Evolutionary conservation across 2,329 filamentous ascomycete species (phyloP).

Genomic region (Epichloe uncinata): DNA sequence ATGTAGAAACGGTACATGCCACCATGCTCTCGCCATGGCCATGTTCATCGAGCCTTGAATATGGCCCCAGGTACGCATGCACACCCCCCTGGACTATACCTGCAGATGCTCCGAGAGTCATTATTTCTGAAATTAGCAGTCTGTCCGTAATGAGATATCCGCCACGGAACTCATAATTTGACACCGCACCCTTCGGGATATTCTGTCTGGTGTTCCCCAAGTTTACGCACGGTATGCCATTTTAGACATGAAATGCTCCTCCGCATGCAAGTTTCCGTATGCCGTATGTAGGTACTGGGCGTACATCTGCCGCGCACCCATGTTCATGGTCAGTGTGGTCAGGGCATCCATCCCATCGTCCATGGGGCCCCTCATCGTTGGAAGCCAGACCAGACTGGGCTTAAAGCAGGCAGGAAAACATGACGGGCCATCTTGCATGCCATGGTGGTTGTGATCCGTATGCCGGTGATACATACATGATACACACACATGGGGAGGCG

Average conservation of each 20-base stretch:
- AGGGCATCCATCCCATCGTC: neutral
- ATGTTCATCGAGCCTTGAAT: too few species aligned
- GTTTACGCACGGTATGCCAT: neutral
- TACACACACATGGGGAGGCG: neutral
- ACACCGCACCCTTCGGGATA: neutral
- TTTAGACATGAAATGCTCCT: conserved; percentile 2
- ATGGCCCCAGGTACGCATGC: too few species aligned
- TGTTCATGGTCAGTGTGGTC: neutral
- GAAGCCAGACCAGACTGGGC: neutral
- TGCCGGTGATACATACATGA: neutral
- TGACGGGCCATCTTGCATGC: conserved; percentile 1
- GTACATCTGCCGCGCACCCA: conserved; percentile 3
- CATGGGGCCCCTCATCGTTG: neutral
- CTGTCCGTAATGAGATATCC: too few species aligned
- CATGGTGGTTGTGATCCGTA: neutral
- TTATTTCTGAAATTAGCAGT: too few species aligned
- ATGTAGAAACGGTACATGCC: neutral
- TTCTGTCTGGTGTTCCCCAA: neutral
- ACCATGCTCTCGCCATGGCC: neutral
- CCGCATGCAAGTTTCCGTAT: neutral
- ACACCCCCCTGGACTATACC: too few species aligned
- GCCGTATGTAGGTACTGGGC: conserved; percentile 1
- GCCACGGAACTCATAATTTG: too few species aligned
- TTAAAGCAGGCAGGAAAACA: neutral
- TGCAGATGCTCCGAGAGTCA: too few species aligned